phyloP scores from a whole-genome alignment of 768 basidiomycete species.

The Gymnopilus junonius region DNA sequence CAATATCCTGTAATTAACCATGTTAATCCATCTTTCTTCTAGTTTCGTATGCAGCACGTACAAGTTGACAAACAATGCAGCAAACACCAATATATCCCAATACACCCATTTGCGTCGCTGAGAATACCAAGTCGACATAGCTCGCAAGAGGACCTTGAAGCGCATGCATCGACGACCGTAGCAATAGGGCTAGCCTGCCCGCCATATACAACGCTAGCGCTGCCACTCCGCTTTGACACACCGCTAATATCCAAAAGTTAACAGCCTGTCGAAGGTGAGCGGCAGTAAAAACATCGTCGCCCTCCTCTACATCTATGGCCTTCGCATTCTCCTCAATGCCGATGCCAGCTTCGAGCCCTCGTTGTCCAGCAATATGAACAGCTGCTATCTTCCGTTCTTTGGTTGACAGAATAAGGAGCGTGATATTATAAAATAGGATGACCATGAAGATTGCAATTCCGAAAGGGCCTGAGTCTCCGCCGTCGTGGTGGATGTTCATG shows the following conservation, averaged over 20 bases:
- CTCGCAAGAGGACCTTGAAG: background rate
- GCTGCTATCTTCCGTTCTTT: constrained; percentile 4
- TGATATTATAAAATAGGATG: constrained; percentile 7
- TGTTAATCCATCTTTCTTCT: background rate
- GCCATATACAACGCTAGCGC: background rate
- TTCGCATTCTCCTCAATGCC: background rate
- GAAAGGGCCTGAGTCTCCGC: background rate
- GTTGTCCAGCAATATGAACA: background rate
- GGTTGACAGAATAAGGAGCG: constrained; percentile 13
- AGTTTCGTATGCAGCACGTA: background rate
- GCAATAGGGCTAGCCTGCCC: background rate
- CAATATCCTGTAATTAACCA: background rate
- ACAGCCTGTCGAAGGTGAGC: background rate
- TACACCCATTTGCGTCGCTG: constrained; percentile 6
- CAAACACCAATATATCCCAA: constrained; percentile 11
- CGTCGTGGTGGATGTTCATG: background rate
- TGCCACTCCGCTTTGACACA: constrained; percentile 9
- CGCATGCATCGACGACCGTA: background rate
- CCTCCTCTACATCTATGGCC: background rate
- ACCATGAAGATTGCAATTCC: background rate
- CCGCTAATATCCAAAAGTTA: constrained; percentile 5
- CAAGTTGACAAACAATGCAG: constrained; percentile 10
- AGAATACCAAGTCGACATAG: constrained; percentile 14
- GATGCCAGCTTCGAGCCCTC: background rate
- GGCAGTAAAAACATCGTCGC: background rate